phyloP scores from a whole-genome alignment of 768 basidiomycete genomes.

The Leucocoprinus leucothites region DNA sequence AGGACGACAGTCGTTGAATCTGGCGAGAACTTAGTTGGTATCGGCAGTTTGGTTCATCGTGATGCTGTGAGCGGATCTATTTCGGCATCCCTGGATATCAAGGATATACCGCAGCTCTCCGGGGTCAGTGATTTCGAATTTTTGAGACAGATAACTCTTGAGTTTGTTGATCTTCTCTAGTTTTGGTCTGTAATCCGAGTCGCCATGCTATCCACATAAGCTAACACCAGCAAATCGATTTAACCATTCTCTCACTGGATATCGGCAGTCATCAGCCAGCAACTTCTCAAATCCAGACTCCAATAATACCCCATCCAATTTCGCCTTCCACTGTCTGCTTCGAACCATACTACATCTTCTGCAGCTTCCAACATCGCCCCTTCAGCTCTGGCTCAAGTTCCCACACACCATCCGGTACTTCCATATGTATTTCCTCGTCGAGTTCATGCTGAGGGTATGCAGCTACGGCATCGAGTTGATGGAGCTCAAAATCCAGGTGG shows the following conservation, averaged over 20 bases:
- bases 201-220: conserved; percentile 18
- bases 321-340: conserved; percentile 29
- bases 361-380: conserved; percentile 15
- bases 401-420: conserved; percentile 18
- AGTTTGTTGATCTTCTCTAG: neutral
- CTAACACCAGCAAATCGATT: conserved; percentile 6
- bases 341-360: conserved; percentile 30
- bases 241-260: conserved; percentile 4
- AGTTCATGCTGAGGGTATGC: conserved; percentile 24
- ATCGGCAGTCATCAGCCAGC: conserved; percentile 17
- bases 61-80: conserved; percentile 18
- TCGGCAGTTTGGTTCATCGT: conserved; percentile 23
- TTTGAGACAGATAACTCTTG: conserved; percentile 11
- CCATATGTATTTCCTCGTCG: conserved; percentile 26
- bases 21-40: conserved; percentile 17
- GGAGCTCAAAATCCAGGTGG: conserved; percentile 4
- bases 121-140: conserved; percentile 21
- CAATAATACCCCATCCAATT: conserved; percentile 4
- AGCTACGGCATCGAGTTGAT: conserved; percentile 20
- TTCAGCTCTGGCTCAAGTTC: conserved; percentile 13
- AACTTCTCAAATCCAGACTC: conserved; percentile 10
- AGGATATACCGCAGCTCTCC: conserved; percentile 26
- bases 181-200: neutral
- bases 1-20: conserved; percentile 19
- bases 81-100: conserved; percentile 21